phyloP scores from a whole-genome alignment of 164 flowering plant species.

The Magnolia changhungtana region DNA sequence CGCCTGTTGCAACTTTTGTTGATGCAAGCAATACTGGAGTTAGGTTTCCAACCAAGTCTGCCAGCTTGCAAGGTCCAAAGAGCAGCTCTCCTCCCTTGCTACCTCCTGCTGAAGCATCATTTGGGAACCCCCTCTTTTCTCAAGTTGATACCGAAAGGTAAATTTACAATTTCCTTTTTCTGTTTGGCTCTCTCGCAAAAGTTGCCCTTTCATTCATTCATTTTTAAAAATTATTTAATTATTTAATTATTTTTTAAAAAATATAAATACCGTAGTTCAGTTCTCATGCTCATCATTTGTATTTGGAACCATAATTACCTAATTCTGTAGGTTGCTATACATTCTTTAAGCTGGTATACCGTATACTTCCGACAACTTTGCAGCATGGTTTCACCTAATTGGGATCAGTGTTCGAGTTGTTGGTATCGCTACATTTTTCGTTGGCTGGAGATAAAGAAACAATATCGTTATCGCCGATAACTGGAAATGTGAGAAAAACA shows the following conservation, averaged over 20 bases:
- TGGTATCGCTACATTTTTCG: too few species aligned
- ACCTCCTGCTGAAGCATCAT: constrained; percentile 26
- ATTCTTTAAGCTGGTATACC: too few species aligned
- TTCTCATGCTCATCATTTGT: too few species aligned
- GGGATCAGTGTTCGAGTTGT: too few species aligned
- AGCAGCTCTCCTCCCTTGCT: constrained; percentile 60
- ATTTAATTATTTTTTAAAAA: background rate
- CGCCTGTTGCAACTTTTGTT: constrained; percentile 7
- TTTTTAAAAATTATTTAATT: too few species aligned
- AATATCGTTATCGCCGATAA: too few species aligned
- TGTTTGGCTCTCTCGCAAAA: background rate
- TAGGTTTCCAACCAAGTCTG: constrained; percentile 17
- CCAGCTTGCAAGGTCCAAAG: constrained; percentile 38
- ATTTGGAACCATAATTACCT: too few species aligned
- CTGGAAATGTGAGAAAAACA: too few species aligned
- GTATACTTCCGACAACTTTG: too few species aligned
- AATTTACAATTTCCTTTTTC: background rate
- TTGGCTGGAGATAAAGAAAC: too few species aligned
- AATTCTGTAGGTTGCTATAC: too few species aligned
- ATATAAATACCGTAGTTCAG: background rate
- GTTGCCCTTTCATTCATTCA: background rate
- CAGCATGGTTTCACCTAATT: too few species aligned
- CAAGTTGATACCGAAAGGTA: constrained; percentile 42
- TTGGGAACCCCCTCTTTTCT: constrained; percentile 19
- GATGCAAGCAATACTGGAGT: constrained; percentile 13